These are phyloP conservation scores for Candida pseudocylindracea DNA, from an alignment of 1,139 yeast species.

Conservation along the genomic window DNA sequence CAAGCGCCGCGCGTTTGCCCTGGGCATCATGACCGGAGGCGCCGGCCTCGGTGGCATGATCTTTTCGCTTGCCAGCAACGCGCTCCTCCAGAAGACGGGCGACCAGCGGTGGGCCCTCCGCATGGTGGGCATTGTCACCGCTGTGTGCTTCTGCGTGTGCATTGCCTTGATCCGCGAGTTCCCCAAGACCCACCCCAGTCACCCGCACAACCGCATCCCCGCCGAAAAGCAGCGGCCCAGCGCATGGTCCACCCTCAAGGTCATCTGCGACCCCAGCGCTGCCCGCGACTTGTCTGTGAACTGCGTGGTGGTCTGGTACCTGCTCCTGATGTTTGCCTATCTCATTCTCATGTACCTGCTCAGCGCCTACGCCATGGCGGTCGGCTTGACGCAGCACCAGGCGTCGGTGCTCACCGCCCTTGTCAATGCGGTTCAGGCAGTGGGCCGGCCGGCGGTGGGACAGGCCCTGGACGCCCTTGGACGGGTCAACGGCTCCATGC, in stretches of 20 bases:
- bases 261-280: too few relatives aligned
- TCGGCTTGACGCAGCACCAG: constrained; percentile 30
- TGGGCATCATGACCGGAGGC: constrained; percentile 33
- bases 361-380: constrained; percentile 35
- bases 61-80: constrained; percentile 24
- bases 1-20: constrained; percentile 30
- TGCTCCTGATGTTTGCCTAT: constrained; percentile 17
- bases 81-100: constrained; percentile 24
- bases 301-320: too few relatives aligned
- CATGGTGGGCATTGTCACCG: constrained; percentile 28
- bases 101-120: constrained; percentile 47
- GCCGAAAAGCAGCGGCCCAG: too few relatives aligned
- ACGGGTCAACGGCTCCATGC: constrained; percentile 24
- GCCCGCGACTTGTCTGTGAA: too few relatives aligned
- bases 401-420: constrained; percentile 40
- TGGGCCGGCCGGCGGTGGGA: constrained; percentile 51
- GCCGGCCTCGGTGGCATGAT: constrained; percentile 47
- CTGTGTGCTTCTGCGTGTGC: constrained; percentile 33
- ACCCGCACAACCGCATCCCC: too few relatives aligned
- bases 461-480: constrained; percentile 33
- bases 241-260: too few relatives aligned
- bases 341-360: constrained; percentile 36
- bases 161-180: constrained; percentile 5
- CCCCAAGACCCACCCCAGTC: too few relatives aligned
- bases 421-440: constrained; percentile 35